Conservation (phyloP, 192 early-diverging fungal species). For the Allomyces arbusculus region DNA sequence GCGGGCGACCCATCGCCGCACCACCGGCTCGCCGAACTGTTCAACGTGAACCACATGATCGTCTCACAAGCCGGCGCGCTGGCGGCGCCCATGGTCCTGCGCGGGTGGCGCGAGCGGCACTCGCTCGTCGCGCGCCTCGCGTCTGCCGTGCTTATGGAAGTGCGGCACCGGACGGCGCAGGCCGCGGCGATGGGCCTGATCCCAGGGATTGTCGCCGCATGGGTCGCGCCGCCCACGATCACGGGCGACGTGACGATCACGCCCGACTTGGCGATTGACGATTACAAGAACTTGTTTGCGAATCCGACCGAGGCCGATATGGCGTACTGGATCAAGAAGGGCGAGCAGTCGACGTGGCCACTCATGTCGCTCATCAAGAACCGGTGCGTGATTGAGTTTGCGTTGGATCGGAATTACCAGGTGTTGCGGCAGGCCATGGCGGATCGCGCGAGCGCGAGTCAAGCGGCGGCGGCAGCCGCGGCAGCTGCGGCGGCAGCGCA, state of each 20-base stretch:
- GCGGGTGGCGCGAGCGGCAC: slow-evolving; percentile 15
- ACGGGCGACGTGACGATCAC: slow-evolving; percentile 52
- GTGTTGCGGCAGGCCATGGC: neutral
- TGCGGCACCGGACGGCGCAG: slow-evolving; percentile 29
- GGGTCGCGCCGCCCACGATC: slow-evolving; percentile 38
- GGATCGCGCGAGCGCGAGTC: too few relatives aligned
- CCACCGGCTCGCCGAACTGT: slow-evolving; percentile 45
- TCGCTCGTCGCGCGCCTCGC: slow-evolving; percentile 12
- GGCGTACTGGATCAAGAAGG: slow-evolving; percentile 51
- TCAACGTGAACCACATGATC: slow-evolving; percentile 72
- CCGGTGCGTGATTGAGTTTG: slow-evolving; percentile 48
- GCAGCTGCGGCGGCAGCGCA: too few relatives aligned
- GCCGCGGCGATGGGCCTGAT: slow-evolving; percentile 36
- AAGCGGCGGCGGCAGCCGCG: too few relatives aligned
- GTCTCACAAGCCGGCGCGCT: slow-evolving; percentile 53
- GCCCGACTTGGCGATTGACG: slow-evolving; percentile 26
- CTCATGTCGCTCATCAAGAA: slow-evolving; percentile 40
- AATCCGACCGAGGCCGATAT: slow-evolving; percentile 44
- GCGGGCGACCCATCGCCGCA: slow-evolving; percentile 12
- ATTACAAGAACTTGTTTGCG: slow-evolving; percentile 42
- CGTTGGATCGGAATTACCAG: slow-evolving; percentile 19
- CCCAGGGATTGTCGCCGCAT: slow-evolving; percentile 24
- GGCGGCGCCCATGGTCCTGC: slow-evolving; percentile 43
- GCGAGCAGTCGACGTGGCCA: slow-evolving; percentile 64
- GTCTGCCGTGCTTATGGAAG: slow-evolving; percentile 31